These are phyloP conservation scores for Tulasnella sp. DNA, from an alignment of 768 basidiomycete species.

Conservation along the genomic window DNA sequence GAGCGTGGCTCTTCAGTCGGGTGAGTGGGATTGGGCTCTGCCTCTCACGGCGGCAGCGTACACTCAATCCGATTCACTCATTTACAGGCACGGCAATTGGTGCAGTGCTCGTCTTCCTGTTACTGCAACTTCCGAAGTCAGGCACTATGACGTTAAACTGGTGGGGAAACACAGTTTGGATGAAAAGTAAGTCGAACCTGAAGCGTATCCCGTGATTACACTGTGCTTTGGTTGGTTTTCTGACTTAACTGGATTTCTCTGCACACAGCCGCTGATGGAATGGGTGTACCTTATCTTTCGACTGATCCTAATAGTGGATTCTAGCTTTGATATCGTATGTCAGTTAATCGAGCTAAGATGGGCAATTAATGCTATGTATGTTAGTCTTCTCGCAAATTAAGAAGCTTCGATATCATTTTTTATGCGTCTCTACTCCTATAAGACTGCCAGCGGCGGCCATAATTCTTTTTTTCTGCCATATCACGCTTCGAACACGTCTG, in stretches of 20 bases:
- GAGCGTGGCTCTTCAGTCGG: conserved; percentile 33
- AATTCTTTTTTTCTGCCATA: no score
- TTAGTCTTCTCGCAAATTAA: no score
- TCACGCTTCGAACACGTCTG: no score
- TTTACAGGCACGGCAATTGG: conserved; percentile 26
- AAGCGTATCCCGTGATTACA: not conserved
- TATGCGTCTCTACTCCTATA: no score
- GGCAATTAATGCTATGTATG: no score
- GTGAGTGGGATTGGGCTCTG: conserved; percentile 14
- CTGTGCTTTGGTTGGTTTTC: not conserved
- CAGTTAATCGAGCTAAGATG: no score
- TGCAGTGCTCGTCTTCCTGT: conserved; percentile 32
- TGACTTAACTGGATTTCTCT: not conserved
- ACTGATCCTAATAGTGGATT: not conserved
- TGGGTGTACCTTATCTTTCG: not conserved
- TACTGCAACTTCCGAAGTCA: conserved; percentile 27
- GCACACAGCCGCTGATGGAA: not conserved
- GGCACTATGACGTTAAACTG: conserved; percentile 26
- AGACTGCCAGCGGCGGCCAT: no score
- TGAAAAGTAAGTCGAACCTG: conserved; percentile 1
- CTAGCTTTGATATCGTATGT: no score
- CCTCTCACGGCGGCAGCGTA: no score
- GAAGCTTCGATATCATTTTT: no score
- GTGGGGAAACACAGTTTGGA: conserved; percentile 28
- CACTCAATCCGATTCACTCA: not conserved